Conservation (phyloP, 768 basidiomycete genomes). For the Rhizopogon vinicolor region DNA sequence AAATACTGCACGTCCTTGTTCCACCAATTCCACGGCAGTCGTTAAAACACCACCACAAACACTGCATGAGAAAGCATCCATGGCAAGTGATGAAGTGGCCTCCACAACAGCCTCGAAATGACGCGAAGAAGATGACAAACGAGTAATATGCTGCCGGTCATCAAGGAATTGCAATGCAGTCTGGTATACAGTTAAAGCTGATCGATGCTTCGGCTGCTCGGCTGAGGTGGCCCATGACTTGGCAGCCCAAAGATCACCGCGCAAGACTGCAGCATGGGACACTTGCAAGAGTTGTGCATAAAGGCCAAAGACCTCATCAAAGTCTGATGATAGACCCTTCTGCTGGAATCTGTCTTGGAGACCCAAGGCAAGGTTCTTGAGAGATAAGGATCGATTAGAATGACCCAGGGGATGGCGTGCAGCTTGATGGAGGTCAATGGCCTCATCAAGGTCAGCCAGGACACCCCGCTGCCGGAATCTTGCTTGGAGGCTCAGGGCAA, state of each 20-base stretch:
- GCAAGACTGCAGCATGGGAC: not conserved
- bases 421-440: not conserved
- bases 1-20: constrained; percentile 24
- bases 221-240: not conserved
- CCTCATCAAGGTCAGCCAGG: too few species aligned
- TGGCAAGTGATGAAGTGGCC: constrained; percentile 9
- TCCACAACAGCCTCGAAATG: not conserved
- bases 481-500: too few species aligned
- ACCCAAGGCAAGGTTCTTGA: constrained; percentile 11
- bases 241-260: not conserved
- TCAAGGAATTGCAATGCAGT: constrained; percentile 1
- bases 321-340: constrained; percentile 1
- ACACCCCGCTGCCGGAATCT: too few species aligned
- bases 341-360: constrained; percentile 5
- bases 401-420: constrained; percentile 1
- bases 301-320: not conserved
- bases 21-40: constrained; percentile 29
- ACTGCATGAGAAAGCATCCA: constrained; percentile 22
- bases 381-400: not conserved
- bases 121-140: not conserved
- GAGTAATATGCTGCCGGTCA: not conserved
- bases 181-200: not conserved
- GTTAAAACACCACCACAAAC: constrained; percentile 10
- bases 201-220: not conserved
- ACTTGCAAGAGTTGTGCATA: not conserved